Conservation (phyloP, 768 basidiomycete genomes). For the Podaxis sp. region DNA sequence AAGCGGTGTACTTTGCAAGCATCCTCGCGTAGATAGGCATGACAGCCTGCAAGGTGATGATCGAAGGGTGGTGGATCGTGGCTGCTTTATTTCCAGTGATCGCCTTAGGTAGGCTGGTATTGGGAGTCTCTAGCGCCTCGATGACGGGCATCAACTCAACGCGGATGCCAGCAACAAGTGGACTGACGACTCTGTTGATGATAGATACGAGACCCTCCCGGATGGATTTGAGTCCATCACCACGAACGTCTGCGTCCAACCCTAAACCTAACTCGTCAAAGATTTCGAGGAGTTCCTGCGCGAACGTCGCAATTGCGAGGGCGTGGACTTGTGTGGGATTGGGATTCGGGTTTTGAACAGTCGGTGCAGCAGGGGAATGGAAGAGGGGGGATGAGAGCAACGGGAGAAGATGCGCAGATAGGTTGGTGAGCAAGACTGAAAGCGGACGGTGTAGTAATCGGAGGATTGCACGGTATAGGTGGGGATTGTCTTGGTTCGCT, state of each 20-base stretch:
- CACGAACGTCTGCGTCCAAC: slow-evolving; percentile 56
- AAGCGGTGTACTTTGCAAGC: slow-evolving; percentile 54
- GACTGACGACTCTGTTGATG: slow-evolving; percentile 64
- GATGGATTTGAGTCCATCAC: slow-evolving; percentile 67
- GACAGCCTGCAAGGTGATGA: slow-evolving; percentile 54
- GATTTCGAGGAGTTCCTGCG: slow-evolving; percentile 69
- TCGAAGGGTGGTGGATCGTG: slow-evolving; percentile 54
- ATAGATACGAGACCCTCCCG: slow-evolving; percentile 72
- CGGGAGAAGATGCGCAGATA: slow-evolving; percentile 68
- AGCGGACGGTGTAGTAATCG: slow-evolving; percentile 76
- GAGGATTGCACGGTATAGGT: slow-evolving; percentile 67
- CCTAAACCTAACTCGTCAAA: slow-evolving; percentile 71
- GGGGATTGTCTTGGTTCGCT: slow-evolving; percentile 59
- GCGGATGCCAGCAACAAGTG: slow-evolving; percentile 61
- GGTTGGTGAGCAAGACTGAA: slow-evolving; percentile 68
- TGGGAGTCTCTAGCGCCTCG: slow-evolving; percentile 58
- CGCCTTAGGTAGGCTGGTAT: slow-evolving; percentile 29
- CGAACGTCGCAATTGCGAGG: slow-evolving; percentile 64
- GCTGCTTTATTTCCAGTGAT: slow-evolving; percentile 30
- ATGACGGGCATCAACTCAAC: slow-evolving; percentile 60
- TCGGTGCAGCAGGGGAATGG: slow-evolving; percentile 48
- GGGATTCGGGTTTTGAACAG: slow-evolving; percentile 47
- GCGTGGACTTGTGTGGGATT: slow-evolving; percentile 75
- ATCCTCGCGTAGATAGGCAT: slow-evolving; percentile 63
- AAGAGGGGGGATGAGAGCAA: slow-evolving; percentile 67